Conservation (phyloP, 2,329 filamentous ascomycete genomes). For the Stemphylium lycopersici region DNA sequence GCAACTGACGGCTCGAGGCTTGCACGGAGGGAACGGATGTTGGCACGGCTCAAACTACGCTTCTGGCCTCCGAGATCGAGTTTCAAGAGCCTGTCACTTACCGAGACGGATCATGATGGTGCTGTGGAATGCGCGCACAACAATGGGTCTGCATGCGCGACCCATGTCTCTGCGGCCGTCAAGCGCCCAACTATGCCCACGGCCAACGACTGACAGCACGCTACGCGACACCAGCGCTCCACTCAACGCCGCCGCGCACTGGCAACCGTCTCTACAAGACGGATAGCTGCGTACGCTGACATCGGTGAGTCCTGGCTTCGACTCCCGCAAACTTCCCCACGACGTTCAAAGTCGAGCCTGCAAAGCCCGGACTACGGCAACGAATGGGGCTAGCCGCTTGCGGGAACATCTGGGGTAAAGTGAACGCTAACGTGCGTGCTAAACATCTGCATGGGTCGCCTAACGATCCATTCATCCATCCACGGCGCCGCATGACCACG, state of each 20-base stretch:
- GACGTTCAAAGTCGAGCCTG: slow-evolving; percentile 15
- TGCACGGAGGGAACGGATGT: slow-evolving; percentile 1
- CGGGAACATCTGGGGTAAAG: slow-evolving; percentile 19
- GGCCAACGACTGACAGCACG: slow-evolving; percentile 28
- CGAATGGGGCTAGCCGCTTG: slow-evolving; percentile 19
- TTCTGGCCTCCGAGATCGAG: slow-evolving; percentile 30
- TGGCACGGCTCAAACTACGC: not conserved
- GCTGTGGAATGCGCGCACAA: slow-evolving; percentile 27
- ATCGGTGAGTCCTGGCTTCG: slow-evolving; percentile 8
- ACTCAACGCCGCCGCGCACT: slow-evolving; percentile 2
- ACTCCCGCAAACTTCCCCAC: slow-evolving; percentile 13
- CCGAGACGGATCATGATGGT: slow-evolving; percentile 21
- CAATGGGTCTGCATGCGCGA: slow-evolving; percentile 27
- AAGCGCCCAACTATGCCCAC: slow-evolving; percentile 32
- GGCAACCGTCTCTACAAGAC: not conserved
- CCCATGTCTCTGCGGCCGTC: slow-evolving; percentile 22
- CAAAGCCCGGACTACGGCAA: slow-evolving; percentile 16
- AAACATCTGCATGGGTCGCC: slow-evolving; percentile 18
- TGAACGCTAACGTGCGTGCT: slow-evolving; percentile 14
- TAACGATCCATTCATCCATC: slow-evolving; percentile 17
- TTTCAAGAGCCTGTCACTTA: slow-evolving; percentile 30
- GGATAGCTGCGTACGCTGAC: slow-evolving; percentile 4
- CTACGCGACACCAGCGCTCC: slow-evolving; percentile 16
- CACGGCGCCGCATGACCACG: slow-evolving; percentile 21
- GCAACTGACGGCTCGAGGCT: slow-evolving; percentile 10